Evolutionary conservation across 2,329 filamentous ascomycete species (phyloP).

Genomic region (Pseudogymnoascus sp.): DNA sequence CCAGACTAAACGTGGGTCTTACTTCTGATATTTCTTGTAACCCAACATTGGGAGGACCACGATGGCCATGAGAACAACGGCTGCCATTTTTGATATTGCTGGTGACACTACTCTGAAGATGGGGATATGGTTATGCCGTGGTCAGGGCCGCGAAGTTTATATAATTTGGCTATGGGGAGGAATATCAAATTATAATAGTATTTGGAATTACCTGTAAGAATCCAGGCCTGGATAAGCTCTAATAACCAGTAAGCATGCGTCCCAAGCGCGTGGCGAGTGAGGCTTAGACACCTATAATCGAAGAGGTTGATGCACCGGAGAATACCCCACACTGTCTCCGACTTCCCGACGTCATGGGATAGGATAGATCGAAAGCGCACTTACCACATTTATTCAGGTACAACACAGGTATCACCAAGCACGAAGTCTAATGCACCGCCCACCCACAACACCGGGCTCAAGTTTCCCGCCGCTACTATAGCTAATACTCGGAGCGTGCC

Average conservation of each 20-base stretch:
- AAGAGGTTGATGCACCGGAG: not conserved
- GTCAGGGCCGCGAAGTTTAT: not conserved
- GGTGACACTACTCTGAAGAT: not conserved
- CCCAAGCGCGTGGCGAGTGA: not conserved
- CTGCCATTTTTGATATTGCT: not conserved
- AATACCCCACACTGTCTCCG: not conserved
- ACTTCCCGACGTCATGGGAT: conserved; percentile 1
- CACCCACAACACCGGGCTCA: not conserved
- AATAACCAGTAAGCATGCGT: not conserved
- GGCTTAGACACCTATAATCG: not conserved
- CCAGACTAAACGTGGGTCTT: not conserved
- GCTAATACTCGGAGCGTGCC: not conserved
- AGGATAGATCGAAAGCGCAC: not conserved
- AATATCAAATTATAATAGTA: not conserved
- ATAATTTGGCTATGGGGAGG: not conserved
- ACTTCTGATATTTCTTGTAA: conserved; percentile 3
- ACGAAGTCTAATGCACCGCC: not conserved
- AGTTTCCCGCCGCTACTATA: not conserved
- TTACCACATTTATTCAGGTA: not conserved
- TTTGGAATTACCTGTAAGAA: not conserved
- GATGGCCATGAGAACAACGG: conserved; percentile 1
- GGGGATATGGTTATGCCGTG: not conserved
- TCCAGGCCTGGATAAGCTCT: not conserved
- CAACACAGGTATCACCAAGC: not conserved
- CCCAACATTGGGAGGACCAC: not conserved